Conservation (phyloP, 2,329 filamentous ascomycete genomes). For the Aureobasidium sp. region DNA sequence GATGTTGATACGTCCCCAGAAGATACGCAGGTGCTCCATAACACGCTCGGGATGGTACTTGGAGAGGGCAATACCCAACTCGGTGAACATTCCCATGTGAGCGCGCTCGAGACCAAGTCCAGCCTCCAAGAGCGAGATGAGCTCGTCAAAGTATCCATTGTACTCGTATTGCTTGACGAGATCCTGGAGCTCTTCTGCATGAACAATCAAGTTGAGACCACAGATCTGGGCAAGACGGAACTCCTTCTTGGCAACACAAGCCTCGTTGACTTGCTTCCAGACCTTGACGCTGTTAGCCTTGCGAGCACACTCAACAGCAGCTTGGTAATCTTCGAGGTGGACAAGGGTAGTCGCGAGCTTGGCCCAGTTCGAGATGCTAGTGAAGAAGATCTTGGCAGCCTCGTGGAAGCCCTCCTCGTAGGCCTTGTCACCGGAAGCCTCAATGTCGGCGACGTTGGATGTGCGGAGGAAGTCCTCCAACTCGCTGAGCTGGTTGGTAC, state of each 20-base stretch:
- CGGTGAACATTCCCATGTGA: slow-evolving; percentile 97
- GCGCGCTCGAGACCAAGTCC: slow-evolving; percentile 65
- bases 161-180: slow-evolving; percentile 95
- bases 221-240: slow-evolving; percentile 98
- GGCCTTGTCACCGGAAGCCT: slow-evolving; percentile 96
- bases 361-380: slow-evolving; percentile 98
- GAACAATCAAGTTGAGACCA: slow-evolving; percentile 93
- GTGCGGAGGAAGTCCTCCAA: slow-evolving; percentile 92
- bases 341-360: slow-evolving; percentile 97
- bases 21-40: slow-evolving; percentile 98
- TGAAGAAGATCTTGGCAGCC: slow-evolving; percentile 98
- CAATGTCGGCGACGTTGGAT: slow-evolving; percentile 91
- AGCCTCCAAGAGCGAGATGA: slow-evolving; percentile 88
- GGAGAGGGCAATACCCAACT: slow-evolving; percentile 81
- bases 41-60: slow-evolving; percentile 93
- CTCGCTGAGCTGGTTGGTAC: slow-evolving; percentile 83
- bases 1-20: slow-evolving; percentile 97
- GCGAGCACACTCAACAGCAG: slow-evolving; percentile 91
- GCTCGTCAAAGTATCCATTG: slow-evolving; percentile 97
- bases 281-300: slow-evolving; percentile 99
- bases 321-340: slow-evolving; percentile 95
- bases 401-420: slow-evolving; percentile 91
- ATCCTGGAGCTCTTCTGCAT: slow-evolving; percentile 88
- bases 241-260: slow-evolving; percentile 95
- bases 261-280: slow-evolving; percentile 97